Evolutionary conservation across 2,329 filamentous ascomycete species (phyloP).

Genomic region (Beauveria varroae): DNA sequence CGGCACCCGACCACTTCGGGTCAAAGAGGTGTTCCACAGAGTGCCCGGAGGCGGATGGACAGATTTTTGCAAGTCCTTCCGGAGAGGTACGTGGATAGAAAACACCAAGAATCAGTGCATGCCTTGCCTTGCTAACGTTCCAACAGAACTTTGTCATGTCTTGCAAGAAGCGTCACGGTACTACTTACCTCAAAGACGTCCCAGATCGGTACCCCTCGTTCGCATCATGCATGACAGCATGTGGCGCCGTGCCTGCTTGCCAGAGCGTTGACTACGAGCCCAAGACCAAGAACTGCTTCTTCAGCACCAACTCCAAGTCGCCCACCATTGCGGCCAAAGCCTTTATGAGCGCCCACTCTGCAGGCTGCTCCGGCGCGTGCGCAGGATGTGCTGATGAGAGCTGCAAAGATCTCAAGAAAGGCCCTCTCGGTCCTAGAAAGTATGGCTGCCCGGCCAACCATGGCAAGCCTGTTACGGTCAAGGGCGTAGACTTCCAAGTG

Average conservation of each 20-base stretch:
- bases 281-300: slow-evolving; percentile 13
- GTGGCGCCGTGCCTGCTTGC: slow-evolving; percentile 13
- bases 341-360: slow-evolving; percentile 15
- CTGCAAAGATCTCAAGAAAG: not conserved
- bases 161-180: slow-evolving; percentile 14
- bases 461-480: not conserved
- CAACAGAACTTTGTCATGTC: slow-evolving; percentile 14
- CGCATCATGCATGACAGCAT: slow-evolving; percentile 12
- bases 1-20: slow-evolving; percentile 5
- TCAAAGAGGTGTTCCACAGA: slow-evolving; percentile 14
- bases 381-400: not conserved
- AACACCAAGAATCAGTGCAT: not conserved
- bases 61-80: slow-evolving; percentile 3
- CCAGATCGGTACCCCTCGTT: slow-evolving; percentile 2
- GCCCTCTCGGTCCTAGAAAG: not conserved
- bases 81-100: slow-evolving; percentile 8
- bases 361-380: slow-evolving; percentile 11
- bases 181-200: slow-evolving; percentile 10
- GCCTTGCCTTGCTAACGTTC: not conserved
- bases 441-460: not conserved
- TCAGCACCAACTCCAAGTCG: slow-evolving; percentile 10
- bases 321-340: slow-evolving; percentile 14
- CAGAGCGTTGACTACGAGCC: slow-evolving; percentile 15
- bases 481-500: not conserved
- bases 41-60: slow-evolving; percentile 14